Base-by-base conservation (phyloP, 2,329 filamentous ascomycete genomes). In the Penicillium nordicum region DNA sequence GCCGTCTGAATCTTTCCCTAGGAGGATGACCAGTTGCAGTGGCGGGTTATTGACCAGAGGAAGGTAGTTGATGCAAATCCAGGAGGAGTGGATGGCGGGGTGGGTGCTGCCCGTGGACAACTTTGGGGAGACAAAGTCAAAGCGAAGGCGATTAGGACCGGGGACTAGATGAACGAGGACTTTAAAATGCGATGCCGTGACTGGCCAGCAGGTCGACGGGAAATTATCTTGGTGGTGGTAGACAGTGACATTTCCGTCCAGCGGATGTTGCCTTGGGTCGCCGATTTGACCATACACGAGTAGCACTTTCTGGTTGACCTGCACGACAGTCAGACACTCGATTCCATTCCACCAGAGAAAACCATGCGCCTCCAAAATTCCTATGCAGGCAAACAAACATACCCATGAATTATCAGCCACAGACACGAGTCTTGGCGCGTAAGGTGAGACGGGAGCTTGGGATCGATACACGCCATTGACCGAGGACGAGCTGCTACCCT, bases 221-320 rank as follows among this genome's bases (percentile, higher is more conserved):
- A 97, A 96, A 59, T 79, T 85, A 72, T 96, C 91, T 73, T 96
- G 89, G 64, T 92, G 84, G 67, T 94, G 89, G 67, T 83, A 88
- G 59, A 97, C 83, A 3, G 87, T 91, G 49, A 97, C 69, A 30
- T 78, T 88, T 63, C 94, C 94, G 69, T 96, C 91, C 58, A 95
- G 75, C 50, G 84, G 79, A 69, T 84, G 84, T 50, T 85, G 81
- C 34, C 80, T 77, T 5, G 85, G 79, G 62, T 96, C 90, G 57
- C 89, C 91, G 63, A 96, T 88, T 47, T 89, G 86, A 49, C 93
- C 93, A 66, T 88, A 85, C 45, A 97, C 81, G 25, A 94, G 82
- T 21, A 97, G 80, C 9, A 95, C 84, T 72, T 96, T 97, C 78
- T 97, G 92, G 69, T 96, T 90, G 21, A 95, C 90, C 91, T 96